Base-by-base conservation (phyloP, 2,329 filamentous ascomycete genomes). In the Dothideomycetes sp. region DNA sequence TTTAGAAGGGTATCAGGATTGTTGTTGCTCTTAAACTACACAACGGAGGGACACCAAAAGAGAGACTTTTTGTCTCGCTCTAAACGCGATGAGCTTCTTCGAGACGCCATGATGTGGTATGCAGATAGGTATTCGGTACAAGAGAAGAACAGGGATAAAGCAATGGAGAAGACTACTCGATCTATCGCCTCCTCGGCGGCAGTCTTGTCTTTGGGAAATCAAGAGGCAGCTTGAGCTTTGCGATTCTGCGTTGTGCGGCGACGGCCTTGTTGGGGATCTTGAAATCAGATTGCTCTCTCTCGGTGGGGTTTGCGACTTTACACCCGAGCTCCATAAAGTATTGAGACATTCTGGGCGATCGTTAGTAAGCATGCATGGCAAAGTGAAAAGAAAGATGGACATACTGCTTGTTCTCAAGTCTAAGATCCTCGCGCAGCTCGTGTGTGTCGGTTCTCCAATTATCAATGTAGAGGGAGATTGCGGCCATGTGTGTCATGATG, bases 261-360 rank as follows among this genome's bases (percentile, higher is more conserved):
- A 76, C 70, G 2, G 74, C 73, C 55, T 78, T 79, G 22, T 72
- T 73, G 48, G 39, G 19, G n/a, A 78, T 70, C 42, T 73, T 68
- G 48, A 68, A 63, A 56, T 71, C 75, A 19, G 58, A 55, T 36
- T 59, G 55, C 41, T 73, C 68, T 14, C 55, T 57, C 37, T 70
- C 69, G 3, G 64, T 68, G 10, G 68, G 60, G 19, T 57, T 47
- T 14, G 43, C 52, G 24, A 84, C 69, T 49, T 70, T 75, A 19
- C 79, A 84, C 16, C 85, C 85, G 47, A 91, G 78, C 58, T 89
- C 84, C 35, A 67, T 63, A 58, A 84, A 88, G 58, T 86, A 88
- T 53, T 77, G 72, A 38, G 68, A 72, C 52, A 89, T 62, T 15
- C 62, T 65, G 30, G 16, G n/a, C 10, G 4, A 11, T 10, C 5